Conservation (phyloP, 345 rosid species). For the Arabidopsis arenosa region DNA sequence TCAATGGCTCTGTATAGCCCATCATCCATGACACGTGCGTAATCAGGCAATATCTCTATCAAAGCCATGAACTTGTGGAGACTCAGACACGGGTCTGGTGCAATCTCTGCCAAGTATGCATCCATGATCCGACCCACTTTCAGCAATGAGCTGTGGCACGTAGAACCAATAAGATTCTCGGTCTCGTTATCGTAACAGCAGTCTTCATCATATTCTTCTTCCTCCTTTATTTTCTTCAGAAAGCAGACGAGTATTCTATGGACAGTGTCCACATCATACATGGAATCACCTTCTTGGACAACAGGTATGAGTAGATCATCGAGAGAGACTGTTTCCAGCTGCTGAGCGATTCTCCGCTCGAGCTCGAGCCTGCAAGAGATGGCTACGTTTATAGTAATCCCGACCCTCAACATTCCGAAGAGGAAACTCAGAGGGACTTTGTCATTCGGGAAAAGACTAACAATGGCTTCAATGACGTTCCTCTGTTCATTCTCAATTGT, state of each 20-base stretch:
- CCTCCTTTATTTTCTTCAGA: slow-evolving; percentile 69
- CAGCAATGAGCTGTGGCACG: slow-evolving; percentile 66
- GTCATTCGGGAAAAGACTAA: slow-evolving; percentile 64
- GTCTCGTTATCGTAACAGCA: slow-evolving; percentile 26
- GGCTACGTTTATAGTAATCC: slow-evolving; percentile 57
- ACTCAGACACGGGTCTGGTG: slow-evolving; percentile 80
- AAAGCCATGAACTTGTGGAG: slow-evolving; percentile 69
- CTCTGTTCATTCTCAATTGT: slow-evolving; percentile 53
- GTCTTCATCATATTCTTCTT: slow-evolving; percentile 45
- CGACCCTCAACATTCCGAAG: slow-evolving; percentile 78
- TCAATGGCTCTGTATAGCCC: slow-evolving; percentile 84
- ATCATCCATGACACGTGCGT: slow-evolving; percentile 83
- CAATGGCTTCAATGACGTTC: slow-evolving; percentile 67
- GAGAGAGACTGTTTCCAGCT: slow-evolving; percentile 68
- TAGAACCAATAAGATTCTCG: slow-evolving; percentile 41
- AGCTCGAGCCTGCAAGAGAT: slow-evolving; percentile 69
- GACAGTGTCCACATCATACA: slow-evolving; percentile 79
- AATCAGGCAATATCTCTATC: slow-evolving; percentile 78
- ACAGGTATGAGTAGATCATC: slow-evolving; percentile 90
- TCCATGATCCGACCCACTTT: slow-evolving; percentile 85
- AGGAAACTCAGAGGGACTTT: slow-evolving; percentile 72
- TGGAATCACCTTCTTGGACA: slow-evolving; percentile 59
- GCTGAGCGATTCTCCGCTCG: slow-evolving; percentile 64
- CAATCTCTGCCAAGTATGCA: slow-evolving; percentile 84
- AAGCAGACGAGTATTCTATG: slow-evolving; percentile 69